These are phyloP conservation scores for Gossypium gossypioides DNA, from an alignment of 441 rosid genomes.

Conservation along the genomic window DNA sequence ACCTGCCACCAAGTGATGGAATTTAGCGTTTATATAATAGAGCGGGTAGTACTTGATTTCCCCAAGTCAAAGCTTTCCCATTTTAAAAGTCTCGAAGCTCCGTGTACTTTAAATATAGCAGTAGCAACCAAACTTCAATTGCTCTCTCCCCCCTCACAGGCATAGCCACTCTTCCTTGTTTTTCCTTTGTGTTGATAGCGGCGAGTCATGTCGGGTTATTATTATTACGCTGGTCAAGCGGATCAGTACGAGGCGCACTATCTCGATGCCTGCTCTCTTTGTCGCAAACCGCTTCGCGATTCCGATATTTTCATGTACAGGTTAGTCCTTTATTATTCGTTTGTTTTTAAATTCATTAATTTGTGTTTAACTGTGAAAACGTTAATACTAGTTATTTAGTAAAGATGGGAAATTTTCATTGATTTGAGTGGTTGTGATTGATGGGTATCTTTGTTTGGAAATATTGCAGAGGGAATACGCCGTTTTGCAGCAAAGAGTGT, in stretches of 20 bases:
- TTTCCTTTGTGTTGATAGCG: neutral
- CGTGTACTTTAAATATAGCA: slow-evolving; percentile 18
- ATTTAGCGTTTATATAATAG: neutral
- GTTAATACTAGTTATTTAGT: neutral
- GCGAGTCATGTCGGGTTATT: slow-evolving; percentile 27
- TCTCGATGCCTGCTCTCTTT: slow-evolving; percentile 63
- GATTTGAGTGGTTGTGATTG: slow-evolving; percentile 4
- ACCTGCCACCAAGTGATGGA: neutral
- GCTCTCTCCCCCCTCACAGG: neutral
- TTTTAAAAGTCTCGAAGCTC: neutral
- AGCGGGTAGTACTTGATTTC: slow-evolving; percentile 17
- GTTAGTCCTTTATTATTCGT: slow-evolving; percentile 19
- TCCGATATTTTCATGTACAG: slow-evolving; percentile 89
- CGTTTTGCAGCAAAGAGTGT: slow-evolving; percentile 88
- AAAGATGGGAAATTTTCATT: neutral
- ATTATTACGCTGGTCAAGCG: slow-evolving; percentile 18
- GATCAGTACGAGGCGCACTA: slow-evolving; percentile 44
- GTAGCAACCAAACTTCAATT: neutral
- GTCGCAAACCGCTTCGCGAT: slow-evolving; percentile 54
- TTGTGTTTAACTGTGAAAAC: neutral
- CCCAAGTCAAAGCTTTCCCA: slow-evolving; percentile 8
- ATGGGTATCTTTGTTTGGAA: neutral
- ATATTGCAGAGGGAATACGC: slow-evolving; percentile 64
- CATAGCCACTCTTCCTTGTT: neutral
- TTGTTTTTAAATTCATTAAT: neutral